These are phyloP conservation scores for Hemisphaericaspora lyxosophila DNA, from an alignment of 1,139 yeast species.

Conservation along the genomic window DNA sequence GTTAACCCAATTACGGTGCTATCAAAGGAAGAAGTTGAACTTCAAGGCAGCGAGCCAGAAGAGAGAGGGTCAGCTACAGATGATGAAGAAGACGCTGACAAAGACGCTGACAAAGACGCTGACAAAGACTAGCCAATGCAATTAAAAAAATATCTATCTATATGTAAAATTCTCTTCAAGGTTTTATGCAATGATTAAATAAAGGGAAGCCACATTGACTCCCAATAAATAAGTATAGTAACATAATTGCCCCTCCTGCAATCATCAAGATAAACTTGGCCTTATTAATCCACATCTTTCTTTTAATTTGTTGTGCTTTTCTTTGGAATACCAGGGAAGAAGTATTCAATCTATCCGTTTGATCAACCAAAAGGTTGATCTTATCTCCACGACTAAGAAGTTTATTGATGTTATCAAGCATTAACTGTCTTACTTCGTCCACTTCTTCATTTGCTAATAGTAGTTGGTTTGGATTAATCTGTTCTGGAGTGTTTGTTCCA, in stretches of 20 bases:
- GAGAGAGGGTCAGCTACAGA: constrained; percentile 9
- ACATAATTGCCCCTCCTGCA: constrained; percentile 23
- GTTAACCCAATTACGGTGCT: constrained; percentile 25
- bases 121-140: neutral
- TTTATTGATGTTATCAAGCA: constrained; percentile 70
- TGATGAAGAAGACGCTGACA: constrained; percentile 13
- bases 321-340: constrained; percentile 73
- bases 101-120: constrained; percentile 7
- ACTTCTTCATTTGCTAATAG: constrained; percentile 49
- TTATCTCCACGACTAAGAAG: constrained; percentile 80
- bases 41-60: constrained; percentile 15
- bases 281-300: constrained; percentile 68
- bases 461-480: constrained; percentile 40
- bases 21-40: constrained; percentile 26
- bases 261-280: constrained; percentile 42
- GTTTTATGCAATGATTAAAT: constrained; percentile 26
- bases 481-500: constrained; percentile 14
- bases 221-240: constrained; percentile 46
- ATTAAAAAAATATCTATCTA: neutral
- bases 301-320: constrained; percentile 62
- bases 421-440: constrained; percentile 54
- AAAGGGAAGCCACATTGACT: constrained; percentile 54
- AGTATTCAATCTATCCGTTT: constrained; percentile 72
- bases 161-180: constrained; percentile 1
- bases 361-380: constrained; percentile 70